phyloP scores from a whole-genome alignment of 1,139 yeast genomes.

The Debaryomyces robertsiae region DNA sequence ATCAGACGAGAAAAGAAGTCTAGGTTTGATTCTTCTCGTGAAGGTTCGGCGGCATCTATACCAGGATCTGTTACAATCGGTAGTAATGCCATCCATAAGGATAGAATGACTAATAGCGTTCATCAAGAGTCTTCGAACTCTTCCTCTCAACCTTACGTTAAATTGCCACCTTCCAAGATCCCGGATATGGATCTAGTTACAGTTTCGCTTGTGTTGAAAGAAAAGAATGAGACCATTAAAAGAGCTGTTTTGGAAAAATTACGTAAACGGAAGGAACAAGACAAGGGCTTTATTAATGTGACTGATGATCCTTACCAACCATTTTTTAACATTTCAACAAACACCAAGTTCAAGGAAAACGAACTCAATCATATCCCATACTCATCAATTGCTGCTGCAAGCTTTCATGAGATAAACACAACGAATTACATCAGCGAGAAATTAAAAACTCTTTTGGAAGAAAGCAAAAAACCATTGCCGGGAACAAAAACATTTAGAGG shows the following conservation, averaged over 20 bases:
- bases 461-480: conserved; percentile 44
- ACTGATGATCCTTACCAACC: conserved; percentile 94
- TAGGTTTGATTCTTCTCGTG: conserved; percentile 23
- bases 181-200: conserved; percentile 91
- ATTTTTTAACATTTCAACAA: conserved; percentile 66
- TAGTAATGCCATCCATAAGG: conserved; percentile 21
- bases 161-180: conserved; percentile 84
- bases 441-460: conserved; percentile 44
- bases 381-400: conserved; percentile 73
- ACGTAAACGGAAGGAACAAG: conserved; percentile 70
- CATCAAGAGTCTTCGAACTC: conserved; percentile 28
- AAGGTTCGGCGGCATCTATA: conserved; percentile 18
- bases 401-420: conserved; percentile 69
- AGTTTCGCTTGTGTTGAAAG: conserved; percentile 72
- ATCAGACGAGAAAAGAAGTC: conserved; percentile 28
- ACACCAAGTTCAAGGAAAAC: conserved; percentile 46
- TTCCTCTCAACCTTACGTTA: conserved; percentile 76
- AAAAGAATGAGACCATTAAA: conserved; percentile 76
- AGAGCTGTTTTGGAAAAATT: conserved; percentile 83
- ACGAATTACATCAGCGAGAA: conserved; percentile 53
- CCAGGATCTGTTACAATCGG: conserved; percentile 15
- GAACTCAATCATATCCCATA: conserved; percentile 73
- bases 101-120: conserved; percentile 17
- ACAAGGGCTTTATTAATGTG: conserved; percentile 74
- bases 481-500: conserved; percentile 51